These are phyloP conservation scores for Mycena epipterygia DNA, from an alignment of 768 basidiomycete genomes.

Conservation along the genomic window DNA sequence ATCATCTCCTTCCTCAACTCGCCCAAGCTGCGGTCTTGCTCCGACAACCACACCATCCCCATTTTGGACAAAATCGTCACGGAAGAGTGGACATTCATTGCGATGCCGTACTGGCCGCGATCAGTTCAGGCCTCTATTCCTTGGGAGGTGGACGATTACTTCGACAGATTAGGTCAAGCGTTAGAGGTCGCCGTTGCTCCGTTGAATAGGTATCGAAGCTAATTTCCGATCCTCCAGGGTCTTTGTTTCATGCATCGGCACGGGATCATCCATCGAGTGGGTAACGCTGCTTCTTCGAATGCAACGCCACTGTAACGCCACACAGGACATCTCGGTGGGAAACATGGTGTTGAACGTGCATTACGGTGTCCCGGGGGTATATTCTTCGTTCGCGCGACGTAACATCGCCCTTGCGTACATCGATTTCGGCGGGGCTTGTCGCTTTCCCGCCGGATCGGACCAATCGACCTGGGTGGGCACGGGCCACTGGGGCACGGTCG, in stretches of 20 bases:
- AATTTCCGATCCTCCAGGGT: conserved; percentile 24
- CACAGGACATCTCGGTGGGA: conserved; percentile 31
- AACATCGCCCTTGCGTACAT: conserved; percentile 31
- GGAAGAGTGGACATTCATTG: conserved; percentile 33
- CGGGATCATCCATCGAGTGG: conserved; percentile 34
- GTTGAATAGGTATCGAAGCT: conserved; percentile 11
- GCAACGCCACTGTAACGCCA: neutral
- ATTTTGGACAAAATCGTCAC: conserved; percentile 33
- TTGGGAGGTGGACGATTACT: conserved; percentile 38
- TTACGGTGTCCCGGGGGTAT: conserved; percentile 26
- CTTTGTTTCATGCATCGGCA: conserved; percentile 34
- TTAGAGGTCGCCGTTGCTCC: conserved; percentile 22
- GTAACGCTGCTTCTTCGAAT: neutral
- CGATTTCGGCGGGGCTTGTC: conserved; percentile 30
- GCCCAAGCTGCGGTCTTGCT: conserved; percentile 26
- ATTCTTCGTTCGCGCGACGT: conserved; percentile 24
- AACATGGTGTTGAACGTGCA: conserved; percentile 36
- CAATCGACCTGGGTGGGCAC: conserved; percentile 27
- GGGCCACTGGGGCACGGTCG: conserved; percentile 30
- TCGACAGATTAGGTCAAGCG: conserved; percentile 30
- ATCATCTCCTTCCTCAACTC: conserved; percentile 35
- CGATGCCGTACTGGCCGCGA: conserved; percentile 38
- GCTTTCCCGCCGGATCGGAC: conserved; percentile 25
- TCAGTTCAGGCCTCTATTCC: conserved; percentile 30
- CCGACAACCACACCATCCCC: conserved; percentile 38